Base-by-base conservation (phyloP, 768 basidiomycete species). In the Astraeus odoratus region DNA sequence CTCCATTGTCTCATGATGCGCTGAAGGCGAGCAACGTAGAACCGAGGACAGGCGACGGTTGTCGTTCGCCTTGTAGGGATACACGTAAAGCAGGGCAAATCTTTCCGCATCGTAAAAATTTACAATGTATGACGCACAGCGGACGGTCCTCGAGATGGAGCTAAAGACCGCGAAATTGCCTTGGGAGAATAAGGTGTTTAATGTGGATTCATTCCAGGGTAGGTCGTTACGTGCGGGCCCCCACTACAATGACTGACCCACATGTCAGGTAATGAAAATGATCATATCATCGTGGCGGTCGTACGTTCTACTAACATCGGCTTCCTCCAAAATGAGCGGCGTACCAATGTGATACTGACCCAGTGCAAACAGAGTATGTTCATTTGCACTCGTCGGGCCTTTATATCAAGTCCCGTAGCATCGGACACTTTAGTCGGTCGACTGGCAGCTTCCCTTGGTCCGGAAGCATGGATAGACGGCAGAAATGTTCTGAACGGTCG, bases 261-360 rank as follows among this genome's bases (percentile, higher is more conserved):
- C 10, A 12, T 13, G 5, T 13, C 23, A 89, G 88, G 88, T 30
- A 91, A 90, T 67, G 88, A 91, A 58, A 81, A 80, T 42, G 79
- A 89, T 39, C 73, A 75, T 33, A 80, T 88, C 43, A 74, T 89
- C 42, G 65, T 89, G 25, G 87, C 84, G 5, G 52, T 84, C 4
- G 84, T 86, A 8, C 72, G 84, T 18, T 70, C 84, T 1, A 50
- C 62, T 5, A 66, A 60, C 15, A 62, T 76, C 18, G 88, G 89
- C 10, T 92, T 92, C 52, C 66, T 91, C 16, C 64, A 57, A 12
- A 80, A 77, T 52, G 44, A 71, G 5, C 72, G 81, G 8, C 73
- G 88, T 5, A 84, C 81, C 39, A 91, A 91, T 74, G 89, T 91
- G 38, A 86, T 91, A 86, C 71, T 90, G 26, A 84, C 82, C 25